Evolutionary conservation across 495 filamentous ascomycete species (phyloP), one percentile per base, ranked within the genome.

Genomic region (Penicillium alfredii): DNA sequence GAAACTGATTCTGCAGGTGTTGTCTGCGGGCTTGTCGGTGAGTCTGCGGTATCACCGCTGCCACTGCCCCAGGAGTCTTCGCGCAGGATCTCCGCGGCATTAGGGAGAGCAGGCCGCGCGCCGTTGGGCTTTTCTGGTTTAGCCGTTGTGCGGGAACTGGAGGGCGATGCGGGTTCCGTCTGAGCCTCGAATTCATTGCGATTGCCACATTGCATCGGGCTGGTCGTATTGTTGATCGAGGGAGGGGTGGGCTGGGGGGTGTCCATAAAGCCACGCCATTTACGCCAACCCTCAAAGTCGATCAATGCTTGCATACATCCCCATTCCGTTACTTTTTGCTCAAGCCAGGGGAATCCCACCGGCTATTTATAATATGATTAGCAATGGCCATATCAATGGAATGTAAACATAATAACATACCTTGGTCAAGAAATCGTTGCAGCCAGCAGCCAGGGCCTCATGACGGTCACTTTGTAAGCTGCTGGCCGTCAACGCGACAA

Each of bases 241-340:
- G 53, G 51, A 6, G 56, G 58, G 20, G 38, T 17, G 23, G 45
- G 33, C 8, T 24, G 43, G 10, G 57, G 51, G 3, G 62, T 55
- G 29, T 68, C 59, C 17, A 76, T 68, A 51, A 80, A 89, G 44
- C 87, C 82, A 51, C 94, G 95, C 92, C 92, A 98, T 61, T 88
- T 86, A 27, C 88, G 80, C 92, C 92, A 98, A 35, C 92, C 92
- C 53, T 97, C 92, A 49, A 88, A 97, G 69, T 98, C 92, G 60
- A 98, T 98, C 35, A 98, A 68, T 12, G 93, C 93, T 70, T 97
- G 92, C 72, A 98, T 96, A 66, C 92, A 98, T 45, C 92, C 92
- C 92, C 92, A 98, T 76, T 98, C 92, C 57, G 90, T 95, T 25
- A 97, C 88, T 56, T 98, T 98, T 25, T 90, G 79, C 52, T 94